phyloP scores from a whole-genome alignment of 78 protist genomes.

The Dictyostelium purpureum region DNA sequence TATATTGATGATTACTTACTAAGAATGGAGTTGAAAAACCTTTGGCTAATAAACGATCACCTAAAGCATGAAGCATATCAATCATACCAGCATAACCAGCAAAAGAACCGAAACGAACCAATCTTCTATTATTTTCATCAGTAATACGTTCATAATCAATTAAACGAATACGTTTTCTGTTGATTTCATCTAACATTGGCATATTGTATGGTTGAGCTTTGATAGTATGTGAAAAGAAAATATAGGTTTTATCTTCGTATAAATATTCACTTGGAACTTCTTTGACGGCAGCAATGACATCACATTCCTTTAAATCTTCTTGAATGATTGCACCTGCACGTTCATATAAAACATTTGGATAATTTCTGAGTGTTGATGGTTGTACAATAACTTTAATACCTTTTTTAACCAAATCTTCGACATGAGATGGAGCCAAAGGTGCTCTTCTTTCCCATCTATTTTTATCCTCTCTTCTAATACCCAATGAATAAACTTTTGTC shows the following conservation, averaged over 20 bases:
- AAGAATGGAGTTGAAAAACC: slow-evolving; percentile 90
- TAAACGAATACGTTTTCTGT: slow-evolving; percentile 86
- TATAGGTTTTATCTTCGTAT: slow-evolving; percentile 76
- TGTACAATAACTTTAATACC: slow-evolving; percentile 90
- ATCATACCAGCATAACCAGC: slow-evolving; percentile 95
- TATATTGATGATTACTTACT: not conserved
- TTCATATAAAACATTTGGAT: slow-evolving; percentile 79
- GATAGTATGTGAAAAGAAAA: slow-evolving; percentile 91
- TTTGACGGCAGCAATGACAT: slow-evolving; percentile 92
- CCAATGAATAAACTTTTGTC: slow-evolving; percentile 77
- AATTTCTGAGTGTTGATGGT: slow-evolving; percentile 87
- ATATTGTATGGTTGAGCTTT: slow-evolving; percentile 96
- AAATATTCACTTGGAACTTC: slow-evolving; percentile 85
- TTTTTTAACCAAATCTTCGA: slow-evolving; percentile 62
- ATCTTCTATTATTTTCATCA: slow-evolving; percentile 79
- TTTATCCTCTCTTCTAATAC: slow-evolving; percentile 91
- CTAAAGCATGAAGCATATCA: slow-evolving; percentile 90
- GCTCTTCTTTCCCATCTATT: slow-evolving; percentile 95
- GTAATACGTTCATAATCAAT: slow-evolving; percentile 94
- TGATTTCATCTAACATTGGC: slow-evolving; percentile 89
- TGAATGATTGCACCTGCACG: slow-evolving; percentile 91
- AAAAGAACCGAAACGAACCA: slow-evolving; percentile 91
- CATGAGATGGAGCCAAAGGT: slow-evolving; percentile 95
- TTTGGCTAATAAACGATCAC: slow-evolving; percentile 85
- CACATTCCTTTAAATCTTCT: slow-evolving; percentile 87